Base-by-base conservation (phyloP, 2,329 filamentous ascomycete species). In the Fusarium fracticaudum region DNA sequence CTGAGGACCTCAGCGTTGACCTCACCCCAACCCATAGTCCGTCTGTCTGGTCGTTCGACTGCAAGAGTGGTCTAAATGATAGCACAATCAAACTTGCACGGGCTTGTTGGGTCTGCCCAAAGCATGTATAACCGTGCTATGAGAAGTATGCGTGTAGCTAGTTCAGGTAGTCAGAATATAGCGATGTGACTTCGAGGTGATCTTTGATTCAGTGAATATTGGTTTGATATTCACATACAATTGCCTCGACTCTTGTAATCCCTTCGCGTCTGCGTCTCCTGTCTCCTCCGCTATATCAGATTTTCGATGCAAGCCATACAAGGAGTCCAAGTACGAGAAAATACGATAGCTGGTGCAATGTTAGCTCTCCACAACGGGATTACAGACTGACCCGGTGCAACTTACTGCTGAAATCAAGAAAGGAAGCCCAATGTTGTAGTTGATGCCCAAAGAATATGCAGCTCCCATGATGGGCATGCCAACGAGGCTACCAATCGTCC, bases 31-130 rank as follows among this genome's bases (percentile, higher is more conserved):
- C 31, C 2, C 55, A 59, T 18, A 59, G 55, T 29, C 55, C 55
- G 8, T 59, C 55, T 14, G 40, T 59, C 1, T 59, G 55, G 55
- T 59, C 55, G 7, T 59, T 59, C 1, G 55, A 59, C 18, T 48
- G 55, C 9, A 59, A 59, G 41, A 59, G 31, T 37, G 55, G 55
- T 13, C n/a, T 59, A 8, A 59, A 37, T n/a, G 55, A 59, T 26
- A 12, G n/a, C 13, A 59, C 55, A 5, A 48, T 59, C 55, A 59
- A 59, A 22, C 55, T 59, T 35, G 55, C 55, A 2, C 55, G 55
- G n/a, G 41, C 55, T 48, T 59, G 55, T 29, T 59, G 55, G 55
- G 55, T 59, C n/a, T 59, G 55, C 1, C 55, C 55, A 29, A 45
- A 45, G n/a, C 55, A 59, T 8, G 26, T 31, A 17, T 48, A 31